A percentile compares a stretch with the other conserved stretches of the same genome.
These are phyloP conservation scores for Moesziomyces parantarcticus DNA, from an alignment of 1,284 basidiomycete genomes.

Conservation along the genomic window DNA sequence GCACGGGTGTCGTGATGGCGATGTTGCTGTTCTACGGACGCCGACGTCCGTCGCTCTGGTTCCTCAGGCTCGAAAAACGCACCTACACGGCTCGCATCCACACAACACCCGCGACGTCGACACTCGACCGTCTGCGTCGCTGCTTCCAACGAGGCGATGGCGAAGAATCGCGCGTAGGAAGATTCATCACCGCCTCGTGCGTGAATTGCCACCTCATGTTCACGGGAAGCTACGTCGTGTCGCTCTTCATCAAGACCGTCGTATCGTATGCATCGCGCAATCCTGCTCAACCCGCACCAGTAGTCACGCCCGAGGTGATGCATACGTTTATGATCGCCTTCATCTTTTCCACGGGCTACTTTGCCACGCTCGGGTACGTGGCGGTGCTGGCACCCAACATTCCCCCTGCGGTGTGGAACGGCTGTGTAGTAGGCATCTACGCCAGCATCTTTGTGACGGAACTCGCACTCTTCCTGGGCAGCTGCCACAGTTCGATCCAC, in stretches of 20 bases:
- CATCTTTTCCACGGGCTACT: conserved; percentile 28
- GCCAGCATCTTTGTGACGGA: not conserved
- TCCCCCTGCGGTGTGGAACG: conserved; percentile 28
- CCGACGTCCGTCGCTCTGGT: conserved; percentile 25
- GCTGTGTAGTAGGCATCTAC: conserved; percentile 3
- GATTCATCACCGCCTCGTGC: conserved; percentile 34
- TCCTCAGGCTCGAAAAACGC: conserved; percentile 19
- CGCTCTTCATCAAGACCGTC: conserved; percentile 11
- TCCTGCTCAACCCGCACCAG: not conserved
- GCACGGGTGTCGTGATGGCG: conserved; percentile 15
- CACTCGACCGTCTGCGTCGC: too few species aligned
- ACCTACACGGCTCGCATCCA: conserved; percentile 3
- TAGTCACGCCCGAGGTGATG: conserved; percentile 10
- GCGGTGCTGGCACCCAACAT: conserved; percentile 30
- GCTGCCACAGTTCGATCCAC: not conserved
- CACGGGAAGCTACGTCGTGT: conserved; percentile 10
- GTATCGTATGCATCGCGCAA: conserved; percentile 6
- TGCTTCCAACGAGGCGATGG: too few species aligned
- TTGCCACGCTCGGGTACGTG: conserved; percentile 33
- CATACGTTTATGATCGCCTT: conserved; percentile 9
- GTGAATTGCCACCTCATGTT: conserved; percentile 33
- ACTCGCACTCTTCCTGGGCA: not conserved
- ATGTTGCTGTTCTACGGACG: conserved; percentile 19
- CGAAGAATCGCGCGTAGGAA: conserved; percentile 13
- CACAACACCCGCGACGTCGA: not conserved